Evolutionary conservation across 441 rosid genomes (phyloP).

Genomic region (Hypseocharis bilobata): DNA sequence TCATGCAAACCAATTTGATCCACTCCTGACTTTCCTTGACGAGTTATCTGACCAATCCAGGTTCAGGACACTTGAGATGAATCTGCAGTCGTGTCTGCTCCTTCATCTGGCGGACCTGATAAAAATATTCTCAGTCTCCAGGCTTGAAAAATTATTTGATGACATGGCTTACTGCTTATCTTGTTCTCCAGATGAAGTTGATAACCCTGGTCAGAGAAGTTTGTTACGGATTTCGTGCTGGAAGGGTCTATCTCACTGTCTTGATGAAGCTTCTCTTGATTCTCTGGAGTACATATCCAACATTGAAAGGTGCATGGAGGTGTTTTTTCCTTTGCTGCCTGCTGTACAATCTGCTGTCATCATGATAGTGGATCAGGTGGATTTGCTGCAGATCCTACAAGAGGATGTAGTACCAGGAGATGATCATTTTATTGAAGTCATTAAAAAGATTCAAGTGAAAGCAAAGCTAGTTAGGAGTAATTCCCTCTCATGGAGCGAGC

Average conservation of each 20-base stretch:
- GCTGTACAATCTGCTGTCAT: conserved; percentile 27
- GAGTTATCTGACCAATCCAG: conserved; percentile 67
- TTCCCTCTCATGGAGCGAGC: conserved; percentile 48
- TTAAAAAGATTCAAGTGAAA: conserved; percentile 62
- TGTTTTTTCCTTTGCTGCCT: conserved; percentile 58
- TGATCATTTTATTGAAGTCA: conserved; percentile 25
- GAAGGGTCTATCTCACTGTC: conserved; percentile 67
- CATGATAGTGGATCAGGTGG: conserved; percentile 23
- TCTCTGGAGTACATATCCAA: conserved; percentile 41
- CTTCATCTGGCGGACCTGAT: conserved; percentile 47
- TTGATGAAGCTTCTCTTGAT: conserved; percentile 57
- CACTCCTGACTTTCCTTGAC: conserved; percentile 60
- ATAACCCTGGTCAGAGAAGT: conserved; percentile 38
- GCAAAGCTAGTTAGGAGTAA: conserved; percentile 60
- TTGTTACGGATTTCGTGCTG: conserved; percentile 58
- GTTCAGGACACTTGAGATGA: conserved; percentile 52
- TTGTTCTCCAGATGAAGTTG: conserved; percentile 36
- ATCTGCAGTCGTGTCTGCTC: conserved; percentile 57
- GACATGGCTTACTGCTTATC: conserved; percentile 48
- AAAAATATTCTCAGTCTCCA: conserved; percentile 67
- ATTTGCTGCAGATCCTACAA: conserved; percentile 47
- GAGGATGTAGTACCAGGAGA: conserved; percentile 32
- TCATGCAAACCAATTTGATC: conserved; percentile 60
- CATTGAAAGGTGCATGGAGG: conserved; percentile 60
- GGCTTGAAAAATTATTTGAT: conserved; percentile 59